Evolutionary conservation across 352 stramenopile genomes (phyloP).

Genomic region (Aphanomyces cochlioides): DNA sequence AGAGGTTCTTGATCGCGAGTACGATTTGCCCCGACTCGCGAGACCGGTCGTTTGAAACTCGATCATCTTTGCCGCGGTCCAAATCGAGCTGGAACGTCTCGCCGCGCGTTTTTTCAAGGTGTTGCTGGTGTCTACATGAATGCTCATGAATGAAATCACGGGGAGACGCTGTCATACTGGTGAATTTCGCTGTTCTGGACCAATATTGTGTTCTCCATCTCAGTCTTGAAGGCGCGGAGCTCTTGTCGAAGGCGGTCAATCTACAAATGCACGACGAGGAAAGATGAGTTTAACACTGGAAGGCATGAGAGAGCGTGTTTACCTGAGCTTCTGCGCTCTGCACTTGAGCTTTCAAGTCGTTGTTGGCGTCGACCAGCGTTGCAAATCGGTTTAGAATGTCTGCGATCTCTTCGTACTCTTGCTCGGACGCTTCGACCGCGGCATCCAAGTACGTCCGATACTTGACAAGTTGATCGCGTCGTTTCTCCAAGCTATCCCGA

Average conservation of each 20-base stretch:
- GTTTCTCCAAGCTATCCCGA: constrained; percentile 64
- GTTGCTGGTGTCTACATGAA: constrained; percentile 55
- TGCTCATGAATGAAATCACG: neutral
- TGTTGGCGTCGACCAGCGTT: constrained; percentile 86
- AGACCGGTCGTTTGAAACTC: constrained; percentile 75
- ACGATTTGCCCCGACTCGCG: constrained; percentile 87
- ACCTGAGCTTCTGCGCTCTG: constrained; percentile 60
- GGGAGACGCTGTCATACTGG: constrained; percentile 30
- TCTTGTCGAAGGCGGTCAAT: constrained; percentile 73
- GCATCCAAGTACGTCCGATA: constrained; percentile 82
- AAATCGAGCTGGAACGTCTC: constrained; percentile 79
- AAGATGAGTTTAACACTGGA: too few relatives aligned
- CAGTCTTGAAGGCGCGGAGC: constrained; percentile 68
- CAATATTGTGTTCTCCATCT: constrained; percentile 79
- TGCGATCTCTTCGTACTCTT: constrained; percentile 80
- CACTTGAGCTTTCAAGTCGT: constrained; percentile 76
- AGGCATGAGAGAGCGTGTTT: neutral
- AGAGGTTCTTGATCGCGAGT: constrained; percentile 89
- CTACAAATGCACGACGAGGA: constrained; percentile 25
- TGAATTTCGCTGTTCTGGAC: constrained; percentile 85
- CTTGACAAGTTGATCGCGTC: constrained; percentile 74
- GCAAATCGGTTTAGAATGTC: constrained; percentile 82
- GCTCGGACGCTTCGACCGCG: constrained; percentile 75
- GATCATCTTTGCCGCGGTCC: constrained; percentile 68
- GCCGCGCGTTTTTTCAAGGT: constrained; percentile 68